Conservation (phyloP, 164 flowering plant genomes). For the Liriodendron chinense region DNA sequence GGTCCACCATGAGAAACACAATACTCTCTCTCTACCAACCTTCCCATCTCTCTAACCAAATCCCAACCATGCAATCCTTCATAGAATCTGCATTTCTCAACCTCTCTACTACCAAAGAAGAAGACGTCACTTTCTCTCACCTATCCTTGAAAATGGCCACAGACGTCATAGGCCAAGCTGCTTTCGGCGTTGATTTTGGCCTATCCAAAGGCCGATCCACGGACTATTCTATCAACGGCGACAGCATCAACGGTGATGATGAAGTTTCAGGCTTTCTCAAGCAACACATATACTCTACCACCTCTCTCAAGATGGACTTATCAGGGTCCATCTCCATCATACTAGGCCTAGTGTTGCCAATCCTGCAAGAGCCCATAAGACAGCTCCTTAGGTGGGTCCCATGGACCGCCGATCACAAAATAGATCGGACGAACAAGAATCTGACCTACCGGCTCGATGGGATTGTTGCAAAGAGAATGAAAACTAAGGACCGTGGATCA, state of each 20-base stretch:
- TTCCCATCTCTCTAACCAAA: conserved; percentile 66
- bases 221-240: conserved; percentile 6
- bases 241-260: conserved; percentile 11
- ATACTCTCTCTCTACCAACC: conserved; percentile 87
- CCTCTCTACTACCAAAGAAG: conserved; percentile 33
- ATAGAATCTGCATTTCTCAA: conserved; percentile 57
- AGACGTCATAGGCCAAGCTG: conserved; percentile 89
- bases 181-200: conserved; percentile 87
- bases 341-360: conserved; percentile 72
- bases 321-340: conserved; percentile 81
- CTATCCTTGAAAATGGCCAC: conserved; percentile 76
- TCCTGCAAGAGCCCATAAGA: conserved; percentile 79
- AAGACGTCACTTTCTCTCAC: conserved; percentile 57
- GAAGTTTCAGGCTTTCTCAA: conserved; percentile 72
- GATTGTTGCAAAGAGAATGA: conserved; percentile 60
- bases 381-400: conserved; percentile 74
- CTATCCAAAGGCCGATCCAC: conserved; percentile 47
- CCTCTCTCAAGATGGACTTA: conserved; percentile 87
- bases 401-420: conserved; percentile 73
- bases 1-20: conserved; percentile 93
- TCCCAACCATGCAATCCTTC: conserved; percentile 77
- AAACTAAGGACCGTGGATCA: conserved; percentile 31
- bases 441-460: conserved; percentile 52
- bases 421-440: conserved; percentile 50
- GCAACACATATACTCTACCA: conserved; percentile 86